Evolutionary conservation across 164 flowering plant genomes (phyloP), one percentile per base, ranked within the genome.

Genomic region (grape (Vitis vinifera)): DNA sequence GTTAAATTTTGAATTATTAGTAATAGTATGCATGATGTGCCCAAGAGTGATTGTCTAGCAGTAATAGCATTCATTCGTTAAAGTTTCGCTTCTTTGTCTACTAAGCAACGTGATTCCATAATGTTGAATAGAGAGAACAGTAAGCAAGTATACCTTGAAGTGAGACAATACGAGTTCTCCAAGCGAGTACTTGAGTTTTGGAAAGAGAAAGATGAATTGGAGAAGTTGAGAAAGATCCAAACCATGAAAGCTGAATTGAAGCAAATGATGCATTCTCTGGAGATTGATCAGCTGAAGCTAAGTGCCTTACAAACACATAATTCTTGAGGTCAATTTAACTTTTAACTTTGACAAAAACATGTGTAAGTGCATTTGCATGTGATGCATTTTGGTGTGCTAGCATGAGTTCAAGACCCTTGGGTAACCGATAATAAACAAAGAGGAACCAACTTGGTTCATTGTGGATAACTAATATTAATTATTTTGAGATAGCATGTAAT

Each of bases 111-210:
- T 3, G 37, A 23, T 69, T 27, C 37, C 52, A 53, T 30, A 9
- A 8, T 27, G 19, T 50, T 59, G 44, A 59, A 29, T 30, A 19
- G 23, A 51, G 14, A 67, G 15, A 65, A 51, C 55, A 29, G 14
- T 27, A 23, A 23, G 27, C 27, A 50, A 23, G 68, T 47, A 67
- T 79, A 88, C 99, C 99, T 83, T 85, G 77, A 47, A 55, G 65
- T 60, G 95, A 85, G 61, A 80, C 65, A 56, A 95, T 77, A 11
- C 92, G 88, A 44, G 97, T 86, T 77, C 89, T 90, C 93, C 96
- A 95, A 66, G 98, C 92, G 84, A 86, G 75, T 53, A 80, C 65
- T 68, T 62, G 81, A 66, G 85, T 63, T 80, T 84, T 77, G 51
- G 66, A 59, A 61, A 84, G 85, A 69, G 90, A 81, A 56, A 92